Base-by-base conservation (phyloP, 257 asterid species). In the Knoxia roxburghii region DNA sequence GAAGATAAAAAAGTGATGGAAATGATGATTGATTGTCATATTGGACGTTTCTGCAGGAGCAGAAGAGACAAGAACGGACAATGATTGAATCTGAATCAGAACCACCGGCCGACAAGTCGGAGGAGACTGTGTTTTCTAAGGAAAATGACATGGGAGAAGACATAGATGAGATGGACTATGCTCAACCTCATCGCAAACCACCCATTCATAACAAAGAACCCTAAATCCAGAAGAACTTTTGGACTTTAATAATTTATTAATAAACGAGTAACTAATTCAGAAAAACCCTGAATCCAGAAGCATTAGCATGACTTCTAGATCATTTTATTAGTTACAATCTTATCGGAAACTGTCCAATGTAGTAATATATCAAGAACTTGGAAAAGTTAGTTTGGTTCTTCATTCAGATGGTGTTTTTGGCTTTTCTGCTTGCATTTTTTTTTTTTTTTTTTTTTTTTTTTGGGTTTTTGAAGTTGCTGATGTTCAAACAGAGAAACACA, bases 121-220 rank as follows among this genome's bases (percentile, higher is more conserved):
- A 81, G 74, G 86, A 84, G 78, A 75, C 77, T 3, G 65, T 72
- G 52, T 72, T 71, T 46, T 35, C 82, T 7, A 77, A 69, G 43
- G 78, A 81, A 52, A 70, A 67, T 0, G 79, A 75, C 41, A n/a
- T 53, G 0, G 69, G 67, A 30, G 89, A 84, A 54, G 91, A 87
- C 14, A 64, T 73, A 5, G 88, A 49, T 1, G 88, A 81, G 33
- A 85, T 86, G 91, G 97, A 90, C 60, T 90, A 90, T 14, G 94
- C 95, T 21, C 91, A 80, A 67, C 94, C 97, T 64, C 97, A 84
- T 68, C 89, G 97, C 58, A 90, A 85, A 72, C 91, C 95, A 55
- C 97, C 97, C 39, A 87, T 90, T 68, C 95, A 90, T 73, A 90
- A 90, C 83, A 75, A 21, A 46, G 75, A 75, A 37, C 89, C 90